Evolutionary conservation across 192 early-diverging fungal genomes (phyloP), one percentile per base, ranked within the genome.

Genomic region (Backusella morwellensis): DNA sequence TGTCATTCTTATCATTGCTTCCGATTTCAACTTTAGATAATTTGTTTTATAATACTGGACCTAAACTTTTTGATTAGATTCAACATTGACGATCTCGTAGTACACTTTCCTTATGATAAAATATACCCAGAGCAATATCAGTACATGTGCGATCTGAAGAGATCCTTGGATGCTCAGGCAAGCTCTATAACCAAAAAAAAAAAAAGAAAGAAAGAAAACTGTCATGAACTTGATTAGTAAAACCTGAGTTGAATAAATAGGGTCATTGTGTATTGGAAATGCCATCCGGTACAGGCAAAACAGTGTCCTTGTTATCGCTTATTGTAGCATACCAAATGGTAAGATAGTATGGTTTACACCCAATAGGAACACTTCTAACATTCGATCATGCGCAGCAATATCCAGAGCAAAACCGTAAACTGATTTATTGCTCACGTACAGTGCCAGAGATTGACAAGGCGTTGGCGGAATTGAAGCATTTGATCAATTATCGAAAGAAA

Each of bases 381-480:
- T n/a, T 8, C 35, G 35, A 47, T 3, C 34, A n/a, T 40, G 36
- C 35, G n/a, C 59, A 82, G 80, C 89, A 94, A 91, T 90, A 89
- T 77, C 95, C 97, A 75, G 92, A 94, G 7, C 94, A 97, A 77
- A 92, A 96, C 78, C 85, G 97, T 38, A 99, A 99, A 83, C 86
- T 99, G 14, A 93, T 99, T n/a, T 99, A 99, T 87, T 99, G 98
- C 80, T 99, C 98, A 41, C 96, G 98, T 80, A 99, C 98, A 4
- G 97, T 99, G 21, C 98, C 98, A 9, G 98, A 99, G 78, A 99
- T 99, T 74, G 98, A 99, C 84, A 99, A 99, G 84, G 97, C 97
- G 2, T 83, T 99, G 63, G 94, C 94, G 6, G 98, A 99, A 88
- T 88, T 99, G 74, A 93, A 97, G 80, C 89, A 96, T 26, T 77